These are phyloP conservation scores for Chytriomyces hyalinus DNA, from an alignment of 192 early-diverging fungal species.

Conservation along the genomic window DNA sequence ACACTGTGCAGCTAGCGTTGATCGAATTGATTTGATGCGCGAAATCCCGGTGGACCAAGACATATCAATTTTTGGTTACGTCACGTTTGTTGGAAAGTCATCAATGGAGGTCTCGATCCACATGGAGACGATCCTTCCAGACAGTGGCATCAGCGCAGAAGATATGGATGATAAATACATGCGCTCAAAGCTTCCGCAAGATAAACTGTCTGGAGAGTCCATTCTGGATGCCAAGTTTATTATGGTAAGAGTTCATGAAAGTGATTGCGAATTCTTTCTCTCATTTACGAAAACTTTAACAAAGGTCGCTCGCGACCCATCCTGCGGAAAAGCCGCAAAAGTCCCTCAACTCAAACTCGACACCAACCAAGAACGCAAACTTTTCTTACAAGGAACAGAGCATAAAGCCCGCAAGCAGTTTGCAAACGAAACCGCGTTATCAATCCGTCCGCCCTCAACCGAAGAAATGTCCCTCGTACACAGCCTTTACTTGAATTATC, in stretches of 20 bases:
- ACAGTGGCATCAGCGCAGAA: slow-evolving; percentile 21
- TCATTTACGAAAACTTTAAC: not conserved
- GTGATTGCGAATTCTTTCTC: not conserved
- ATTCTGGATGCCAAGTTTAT: slow-evolving; percentile 79
- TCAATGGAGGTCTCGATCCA: slow-evolving; percentile 78
- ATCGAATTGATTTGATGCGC: slow-evolving; percentile 80
- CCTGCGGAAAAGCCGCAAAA: slow-evolving; percentile 67
- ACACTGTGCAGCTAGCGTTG: slow-evolving; percentile 67
- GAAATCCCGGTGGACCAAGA: slow-evolving; percentile 69
- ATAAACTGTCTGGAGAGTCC: not conserved
- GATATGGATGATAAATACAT: slow-evolving; percentile 26
- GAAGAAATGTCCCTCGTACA: slow-evolving; percentile 70
- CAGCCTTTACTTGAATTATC: slow-evolving; percentile 69
- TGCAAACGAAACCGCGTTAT: slow-evolving; percentile 56
- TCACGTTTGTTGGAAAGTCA: slow-evolving; percentile 82
- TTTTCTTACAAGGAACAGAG: slow-evolving; percentile 71
- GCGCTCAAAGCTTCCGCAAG: not conserved
- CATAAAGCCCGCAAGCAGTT: slow-evolving; percentile 59
- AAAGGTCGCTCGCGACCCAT: slow-evolving; percentile 65
- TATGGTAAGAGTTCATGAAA: slow-evolving; percentile 55
- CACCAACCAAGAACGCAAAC: slow-evolving; percentile 72
- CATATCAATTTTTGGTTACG: slow-evolving; percentile 77
- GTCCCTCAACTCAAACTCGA: slow-evolving; percentile 76
- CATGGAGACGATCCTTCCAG: slow-evolving; percentile 32
- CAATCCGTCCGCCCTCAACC: slow-evolving; percentile 68